Conservation (phyloP, 1,139 yeast species). For the Diutina mesorugosa region DNA sequence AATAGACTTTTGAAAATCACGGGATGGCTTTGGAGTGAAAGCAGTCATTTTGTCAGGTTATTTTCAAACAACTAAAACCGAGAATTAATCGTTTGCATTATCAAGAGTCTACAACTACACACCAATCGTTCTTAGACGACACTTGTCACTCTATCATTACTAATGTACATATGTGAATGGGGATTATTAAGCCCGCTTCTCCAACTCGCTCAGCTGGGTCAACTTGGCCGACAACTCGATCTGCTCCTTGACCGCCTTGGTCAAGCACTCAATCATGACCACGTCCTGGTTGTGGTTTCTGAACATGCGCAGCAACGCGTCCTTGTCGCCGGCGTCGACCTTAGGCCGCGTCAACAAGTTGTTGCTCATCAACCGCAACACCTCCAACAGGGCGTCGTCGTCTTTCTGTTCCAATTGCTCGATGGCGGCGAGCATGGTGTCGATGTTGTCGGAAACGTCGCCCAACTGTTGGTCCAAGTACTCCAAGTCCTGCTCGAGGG, state of each 20-base stretch:
- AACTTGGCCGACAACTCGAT: constrained; percentile 68
- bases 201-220: constrained; percentile 4
- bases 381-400: constrained; percentile 22
- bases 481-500: not conserved
- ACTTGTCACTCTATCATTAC: not conserved
- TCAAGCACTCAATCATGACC: constrained; percentile 70
- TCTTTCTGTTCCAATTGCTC: constrained; percentile 35
- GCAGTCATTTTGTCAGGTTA: too few species aligned
- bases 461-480: constrained; percentile 14
- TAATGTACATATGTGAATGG: not conserved
- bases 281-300: constrained; percentile 72
- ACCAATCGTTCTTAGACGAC: not conserved
- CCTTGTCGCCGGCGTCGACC: constrained; percentile 37
- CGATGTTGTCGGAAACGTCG: constrained; percentile 40
- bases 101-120: too few species aligned
- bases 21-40: too few species aligned
- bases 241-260: constrained; percentile 79
- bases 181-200: not conserved
- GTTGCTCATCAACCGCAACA: constrained; percentile 59
- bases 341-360: constrained; percentile 49
- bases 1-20: too few species aligned
- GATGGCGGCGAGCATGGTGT: constrained; percentile 39
- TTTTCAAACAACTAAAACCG: too few species aligned
- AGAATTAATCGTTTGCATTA: too few species aligned
- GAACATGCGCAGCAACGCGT: constrained; percentile 48